phyloP scores from a whole-genome alignment of 768 basidiomycete species.

The Phlebiopsis flavidoalba region DNA sequence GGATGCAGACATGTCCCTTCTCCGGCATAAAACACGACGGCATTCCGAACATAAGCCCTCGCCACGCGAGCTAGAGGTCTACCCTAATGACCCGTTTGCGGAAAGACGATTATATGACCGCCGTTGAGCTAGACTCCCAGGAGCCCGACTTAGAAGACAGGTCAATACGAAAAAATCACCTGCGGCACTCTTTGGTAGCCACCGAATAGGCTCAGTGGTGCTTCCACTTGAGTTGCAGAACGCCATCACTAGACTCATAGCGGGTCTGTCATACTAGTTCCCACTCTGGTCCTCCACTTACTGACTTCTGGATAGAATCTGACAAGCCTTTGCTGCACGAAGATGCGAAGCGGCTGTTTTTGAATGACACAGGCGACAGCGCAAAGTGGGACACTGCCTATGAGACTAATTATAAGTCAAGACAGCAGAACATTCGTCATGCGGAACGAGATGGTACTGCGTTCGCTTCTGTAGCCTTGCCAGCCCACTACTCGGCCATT shows the following conservation, averaged over 20 bases:
- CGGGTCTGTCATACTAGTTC: constrained; percentile 36
- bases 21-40: constrained; percentile 21
- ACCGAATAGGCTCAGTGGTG: constrained; percentile 63
- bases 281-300: background rate
- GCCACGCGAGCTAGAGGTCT: constrained; percentile 53
- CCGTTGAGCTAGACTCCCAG: constrained; percentile 29
- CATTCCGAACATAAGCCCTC: constrained; percentile 6
- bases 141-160: constrained; percentile 29
- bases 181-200: constrained; percentile 77
- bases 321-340: constrained; percentile 61
- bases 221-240: constrained; percentile 69
- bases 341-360: constrained; percentile 71
- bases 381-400: constrained; percentile 53
- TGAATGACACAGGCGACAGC: constrained; percentile 27
- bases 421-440: constrained; percentile 52
- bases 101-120: constrained; percentile 21
- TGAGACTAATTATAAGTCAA: constrained; percentile 55
- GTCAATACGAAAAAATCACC: constrained; percentile 65
- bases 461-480: constrained; percentile 81
- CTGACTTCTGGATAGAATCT: constrained; percentile 37
- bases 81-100: constrained; percentile 26
- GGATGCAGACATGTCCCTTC: constrained; percentile 65
- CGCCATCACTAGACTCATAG: constrained; percentile 62
- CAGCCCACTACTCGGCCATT: constrained; percentile 81
- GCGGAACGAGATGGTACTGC: constrained; percentile 72